A percentile compares a stretch with the other conserved stretches of the same genome.
phyloP scores from a whole-genome alignment of 2,329 filamentous ascomycete genomes.

The Fusarium newnesense region DNA sequence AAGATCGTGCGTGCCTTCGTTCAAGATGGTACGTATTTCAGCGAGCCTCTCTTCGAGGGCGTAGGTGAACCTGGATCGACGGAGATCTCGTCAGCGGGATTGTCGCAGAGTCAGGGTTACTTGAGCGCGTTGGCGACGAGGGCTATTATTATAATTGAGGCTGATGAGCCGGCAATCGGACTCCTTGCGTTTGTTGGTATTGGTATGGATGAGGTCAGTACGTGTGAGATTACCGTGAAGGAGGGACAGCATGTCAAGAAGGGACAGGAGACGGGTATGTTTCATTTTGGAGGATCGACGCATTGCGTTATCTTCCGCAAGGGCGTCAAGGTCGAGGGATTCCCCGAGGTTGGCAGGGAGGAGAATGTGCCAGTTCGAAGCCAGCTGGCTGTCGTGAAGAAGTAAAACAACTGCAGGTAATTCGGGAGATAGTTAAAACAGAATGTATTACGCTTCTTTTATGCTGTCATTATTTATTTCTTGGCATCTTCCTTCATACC shows the following conservation, averaged over 20 bases:
- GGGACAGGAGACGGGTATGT: slow-evolving; percentile 80
- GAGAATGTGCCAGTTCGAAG: slow-evolving; percentile 54
- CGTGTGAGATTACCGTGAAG: slow-evolving; percentile 76
- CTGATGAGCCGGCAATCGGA: slow-evolving; percentile 73
- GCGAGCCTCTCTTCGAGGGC: slow-evolving; percentile 61
- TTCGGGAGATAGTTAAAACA: background rate
- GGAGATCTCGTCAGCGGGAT: slow-evolving; percentile 54
- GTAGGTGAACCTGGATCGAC: slow-evolving; percentile 43
- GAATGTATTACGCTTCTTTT: slow-evolving; percentile 3
- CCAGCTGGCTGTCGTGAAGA: slow-evolving; percentile 49
- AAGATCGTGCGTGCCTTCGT: slow-evolving; percentile 67
- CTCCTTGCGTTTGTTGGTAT: slow-evolving; percentile 76
- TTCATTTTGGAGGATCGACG: slow-evolving; percentile 80
- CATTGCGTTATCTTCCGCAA: slow-evolving; percentile 75
- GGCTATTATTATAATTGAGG: slow-evolving; percentile 76
- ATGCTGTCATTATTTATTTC: slow-evolving; percentile 47
- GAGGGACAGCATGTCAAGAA: slow-evolving; percentile 74
- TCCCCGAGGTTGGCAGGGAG: slow-evolving; percentile 50
- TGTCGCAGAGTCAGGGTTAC: slow-evolving; percentile 70
- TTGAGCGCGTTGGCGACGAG: slow-evolving; percentile 74
- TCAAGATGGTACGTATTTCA: slow-evolving; percentile 74
- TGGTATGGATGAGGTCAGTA: slow-evolving; percentile 81
- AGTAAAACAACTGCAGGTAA: background rate
- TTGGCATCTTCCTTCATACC: slow-evolving; percentile 76
- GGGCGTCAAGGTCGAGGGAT: slow-evolving; percentile 59